These are phyloP conservation scores for Saccharomycopsis synnaedendra DNA, from an alignment of 805 yeast genomes.

Conservation along the genomic window DNA sequence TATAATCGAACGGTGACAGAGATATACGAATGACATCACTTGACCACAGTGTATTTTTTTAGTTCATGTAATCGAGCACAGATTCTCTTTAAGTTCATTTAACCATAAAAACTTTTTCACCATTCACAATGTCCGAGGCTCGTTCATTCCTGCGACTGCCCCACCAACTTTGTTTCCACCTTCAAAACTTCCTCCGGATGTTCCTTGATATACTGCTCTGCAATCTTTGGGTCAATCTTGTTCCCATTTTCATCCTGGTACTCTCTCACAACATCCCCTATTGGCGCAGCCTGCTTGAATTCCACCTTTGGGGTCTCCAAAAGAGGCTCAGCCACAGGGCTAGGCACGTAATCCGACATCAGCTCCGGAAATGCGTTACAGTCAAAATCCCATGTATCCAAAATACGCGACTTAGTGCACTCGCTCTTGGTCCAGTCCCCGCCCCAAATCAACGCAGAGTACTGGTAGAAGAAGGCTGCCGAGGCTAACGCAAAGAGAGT, in stretches of 20 bases:
- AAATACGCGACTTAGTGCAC: slow-evolving; percentile 51
- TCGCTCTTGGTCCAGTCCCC: slow-evolving; percentile 61
- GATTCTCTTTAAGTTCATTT: too few species aligned
- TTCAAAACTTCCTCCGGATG: slow-evolving; percentile 16
- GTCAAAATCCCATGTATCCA: slow-evolving; percentile 79
- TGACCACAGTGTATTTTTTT: too few species aligned
- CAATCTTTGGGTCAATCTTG: slow-evolving; percentile 23
- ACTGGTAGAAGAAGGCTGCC: slow-evolving; percentile 42
- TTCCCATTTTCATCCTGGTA: slow-evolving; percentile 30
- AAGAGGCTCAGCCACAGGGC: not conserved
- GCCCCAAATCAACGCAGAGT: slow-evolving; percentile 72
- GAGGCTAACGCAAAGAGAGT: slow-evolving; percentile 38
- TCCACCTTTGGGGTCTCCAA: not conserved
- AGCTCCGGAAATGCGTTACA: slow-evolving; percentile 35
- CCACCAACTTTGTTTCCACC: slow-evolving; percentile 10
- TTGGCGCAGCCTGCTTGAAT: slow-evolving; percentile 17
- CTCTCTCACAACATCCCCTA: slow-evolving; percentile 19
- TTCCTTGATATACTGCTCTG: slow-evolving; percentile 16
- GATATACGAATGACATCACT: too few species aligned
- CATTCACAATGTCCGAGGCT: too few species aligned
- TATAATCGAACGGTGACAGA: too few species aligned
- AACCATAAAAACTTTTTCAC: too few species aligned
- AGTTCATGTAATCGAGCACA: too few species aligned
- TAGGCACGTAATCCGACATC: slow-evolving; percentile 19
- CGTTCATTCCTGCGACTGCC: too few species aligned